Conservation (phyloP, 768 basidiomycete genomes). For the Boletus eberwhitei region DNA sequence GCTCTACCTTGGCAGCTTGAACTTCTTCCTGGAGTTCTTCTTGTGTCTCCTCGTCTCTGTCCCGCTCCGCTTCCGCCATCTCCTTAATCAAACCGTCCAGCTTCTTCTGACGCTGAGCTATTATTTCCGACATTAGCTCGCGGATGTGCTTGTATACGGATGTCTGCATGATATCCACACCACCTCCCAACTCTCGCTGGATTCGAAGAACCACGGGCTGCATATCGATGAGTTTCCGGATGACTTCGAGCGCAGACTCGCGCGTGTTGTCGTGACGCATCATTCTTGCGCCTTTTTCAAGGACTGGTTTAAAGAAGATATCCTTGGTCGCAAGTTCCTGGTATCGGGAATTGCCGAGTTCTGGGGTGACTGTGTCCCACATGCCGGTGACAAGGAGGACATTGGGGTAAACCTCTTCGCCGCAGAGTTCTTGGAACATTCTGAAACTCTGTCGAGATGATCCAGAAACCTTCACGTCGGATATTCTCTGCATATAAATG, state of each 20-base stretch:
- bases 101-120: constrained; percentile 42
- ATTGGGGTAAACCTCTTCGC: constrained; percentile 42
- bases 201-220: constrained; percentile 43
- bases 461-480: constrained; percentile 46
- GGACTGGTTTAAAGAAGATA: constrained; percentile 49
- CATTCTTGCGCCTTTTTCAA: constrained; percentile 44
- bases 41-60: constrained; percentile 42
- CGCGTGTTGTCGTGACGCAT: constrained; percentile 42
- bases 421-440: constrained; percentile 52
- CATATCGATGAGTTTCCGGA: constrained; percentile 39
- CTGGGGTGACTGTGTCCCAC: constrained; percentile 41
- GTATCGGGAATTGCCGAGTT: constrained; percentile 38
- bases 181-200: constrained; percentile 49
- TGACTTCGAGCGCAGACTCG: constrained; percentile 43
- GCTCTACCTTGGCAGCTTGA: constrained; percentile 19
- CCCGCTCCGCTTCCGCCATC: constrained; percentile 42
- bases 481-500: constrained; percentile 52
- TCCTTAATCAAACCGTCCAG: constrained; percentile 43
- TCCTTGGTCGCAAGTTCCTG: constrained; percentile 38
- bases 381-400: constrained; percentile 51
- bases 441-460: constrained; percentile 44
- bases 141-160: constrained; percentile 51
- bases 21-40: constrained; percentile 42
- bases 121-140: constrained; percentile 45
- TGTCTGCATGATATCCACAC: constrained; percentile 47